Evolutionary conservation across 192 early-diverging fungal species (phyloP).

Genomic region (Dimargaris cristalligena): DNA sequence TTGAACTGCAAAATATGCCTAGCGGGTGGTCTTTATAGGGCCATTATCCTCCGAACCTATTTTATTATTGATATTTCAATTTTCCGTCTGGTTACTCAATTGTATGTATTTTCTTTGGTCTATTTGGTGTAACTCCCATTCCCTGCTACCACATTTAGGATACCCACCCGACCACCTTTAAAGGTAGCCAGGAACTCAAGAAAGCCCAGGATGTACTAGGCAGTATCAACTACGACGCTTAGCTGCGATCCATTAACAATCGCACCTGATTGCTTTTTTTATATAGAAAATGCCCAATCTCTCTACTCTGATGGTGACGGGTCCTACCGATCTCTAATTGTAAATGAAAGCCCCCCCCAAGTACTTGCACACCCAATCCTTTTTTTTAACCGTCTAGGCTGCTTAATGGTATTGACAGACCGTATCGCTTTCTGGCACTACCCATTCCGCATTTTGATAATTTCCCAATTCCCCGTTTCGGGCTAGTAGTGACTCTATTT

Average conservation of each 20-base stretch:
- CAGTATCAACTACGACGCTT: neutral
- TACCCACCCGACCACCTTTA: neutral
- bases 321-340: no score
- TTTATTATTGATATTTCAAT: neutral
- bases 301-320: no score
- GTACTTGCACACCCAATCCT: no score
- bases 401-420: no score
- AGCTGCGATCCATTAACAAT: neutral
- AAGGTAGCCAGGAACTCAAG: constrained; percentile 2
- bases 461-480: no score
- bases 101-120: neutral
- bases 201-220: constrained; percentile 2
- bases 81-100: neutral
- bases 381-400: no score
- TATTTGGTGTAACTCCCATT: neutral
- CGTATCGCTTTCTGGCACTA: no score
- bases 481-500: no score
- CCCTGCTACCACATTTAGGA: neutral
- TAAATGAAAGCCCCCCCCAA: no score
- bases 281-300: neutral
- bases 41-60: neutral
- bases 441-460: no score
- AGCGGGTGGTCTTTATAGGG: neutral
- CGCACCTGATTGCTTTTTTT: neutral
- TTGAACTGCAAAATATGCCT: neutral